These are phyloP conservation scores for Penicillium occitanis DNA, from an alignment of 2,329 filamentous ascomycete genomes.

Conservation along the genomic window DNA sequence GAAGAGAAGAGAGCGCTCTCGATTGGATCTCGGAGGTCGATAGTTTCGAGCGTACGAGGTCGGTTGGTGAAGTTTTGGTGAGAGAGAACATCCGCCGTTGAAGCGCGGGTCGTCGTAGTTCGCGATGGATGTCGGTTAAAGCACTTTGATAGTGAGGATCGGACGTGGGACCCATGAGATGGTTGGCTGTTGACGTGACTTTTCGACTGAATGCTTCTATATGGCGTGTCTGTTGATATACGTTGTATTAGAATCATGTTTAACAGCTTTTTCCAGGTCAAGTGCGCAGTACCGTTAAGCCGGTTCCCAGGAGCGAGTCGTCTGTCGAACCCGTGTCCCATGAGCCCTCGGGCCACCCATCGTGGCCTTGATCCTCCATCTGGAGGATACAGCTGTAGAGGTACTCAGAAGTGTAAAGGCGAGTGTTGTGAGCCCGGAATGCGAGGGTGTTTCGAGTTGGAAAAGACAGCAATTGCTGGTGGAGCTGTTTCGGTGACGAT, in stretches of 20 bases:
- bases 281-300: slow-evolving; percentile 45
- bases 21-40: slow-evolving; percentile 92
- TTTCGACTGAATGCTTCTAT: slow-evolving; percentile 92
- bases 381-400: slow-evolving; percentile 14
- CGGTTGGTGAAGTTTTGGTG: slow-evolving; percentile 85
- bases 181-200: slow-evolving; percentile 87
- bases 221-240: slow-evolving; percentile 67
- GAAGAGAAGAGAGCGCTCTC: slow-evolving; percentile 80
- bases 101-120: slow-evolving; percentile 77
- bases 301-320: slow-evolving; percentile 49
- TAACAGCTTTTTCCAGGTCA: slow-evolving; percentile 8
- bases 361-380: slow-evolving; percentile 48
- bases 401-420: slow-evolving; percentile 16
- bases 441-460: background rate
- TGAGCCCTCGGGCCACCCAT: slow-evolving; percentile 47
- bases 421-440: background rate
- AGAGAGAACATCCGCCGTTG: slow-evolving; percentile 91
- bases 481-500: slow-evolving; percentile 21
- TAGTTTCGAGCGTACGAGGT: slow-evolving; percentile 87
- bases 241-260: slow-evolving; percentile 9
- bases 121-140: slow-evolving; percentile 84
- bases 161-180: slow-evolving; percentile 71
- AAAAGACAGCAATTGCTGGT: slow-evolving; percentile 11
- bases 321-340: slow-evolving; percentile 40
- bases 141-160: slow-evolving; percentile 78